phyloP scores from a whole-genome alignment of 1,284 basidiomycete genomes.

The Rhodotorula glutinis region DNA sequence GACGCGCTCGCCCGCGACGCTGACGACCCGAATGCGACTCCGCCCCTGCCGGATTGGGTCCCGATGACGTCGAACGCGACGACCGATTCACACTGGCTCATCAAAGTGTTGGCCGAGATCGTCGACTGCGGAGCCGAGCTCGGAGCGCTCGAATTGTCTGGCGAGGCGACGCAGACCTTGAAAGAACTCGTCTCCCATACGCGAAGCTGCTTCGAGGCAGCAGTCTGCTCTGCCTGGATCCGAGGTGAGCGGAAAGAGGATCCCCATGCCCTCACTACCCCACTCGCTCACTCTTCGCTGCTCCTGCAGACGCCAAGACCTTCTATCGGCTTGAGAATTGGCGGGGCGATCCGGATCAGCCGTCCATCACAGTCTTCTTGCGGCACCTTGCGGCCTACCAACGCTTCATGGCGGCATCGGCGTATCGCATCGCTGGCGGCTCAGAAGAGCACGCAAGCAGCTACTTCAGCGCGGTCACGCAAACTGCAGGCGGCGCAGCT shows the following conservation, averaged over 20 bases:
- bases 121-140: conserved; percentile 82
- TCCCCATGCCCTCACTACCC: too few relatives aligned
- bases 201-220: conserved; percentile 83
- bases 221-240: conserved; percentile 75
- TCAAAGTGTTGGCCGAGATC: conserved; percentile 75
- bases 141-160: conserved; percentile 71
- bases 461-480: conserved; percentile 15
- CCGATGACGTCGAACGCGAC: conserved; percentile 74
- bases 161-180: conserved; percentile 65
- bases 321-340: conserved; percentile 86
- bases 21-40: conserved; percentile 25
- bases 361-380: conserved; percentile 58
- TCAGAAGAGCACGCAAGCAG: conserved; percentile 54
- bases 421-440: conserved; percentile 80
- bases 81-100: conserved; percentile 76
- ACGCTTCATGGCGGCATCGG: conserved; percentile 69
- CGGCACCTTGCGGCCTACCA: conserved; percentile 78
- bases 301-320: conserved; percentile 68
- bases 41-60: conserved; percentile 59
- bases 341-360: conserved; percentile 58
- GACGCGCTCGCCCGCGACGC: conserved; percentile 45
- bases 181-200: conserved; percentile 74
- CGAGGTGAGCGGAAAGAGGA: too few relatives aligned
- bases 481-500: background rate
- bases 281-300: background rate